Conservation (phyloP, 2,329 filamentous ascomycete genomes). For the Nothophoma quercina region DNA sequence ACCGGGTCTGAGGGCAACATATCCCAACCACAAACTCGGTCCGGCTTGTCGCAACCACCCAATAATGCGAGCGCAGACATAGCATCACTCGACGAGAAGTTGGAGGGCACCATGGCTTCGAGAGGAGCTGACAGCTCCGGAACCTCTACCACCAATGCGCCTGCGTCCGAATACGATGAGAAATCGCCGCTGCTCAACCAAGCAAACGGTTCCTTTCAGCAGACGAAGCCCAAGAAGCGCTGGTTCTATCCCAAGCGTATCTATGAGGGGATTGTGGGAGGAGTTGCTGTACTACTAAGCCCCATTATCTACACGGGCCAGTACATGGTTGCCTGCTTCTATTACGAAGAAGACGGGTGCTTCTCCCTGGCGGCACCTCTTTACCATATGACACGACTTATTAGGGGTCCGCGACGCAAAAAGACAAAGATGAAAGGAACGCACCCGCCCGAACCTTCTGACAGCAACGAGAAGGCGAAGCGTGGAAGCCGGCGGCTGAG, state of each 20-base stretch:
- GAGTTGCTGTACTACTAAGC: conserved; percentile 79
- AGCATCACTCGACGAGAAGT: conserved; percentile 32
- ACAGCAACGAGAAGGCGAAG: conserved; percentile 40
- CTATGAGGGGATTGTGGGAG: conserved; percentile 74
- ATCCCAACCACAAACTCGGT: conserved; percentile 36
- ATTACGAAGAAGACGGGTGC: conserved; percentile 78
- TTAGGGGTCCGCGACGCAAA: conserved; percentile 48
- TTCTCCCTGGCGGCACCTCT: conserved; percentile 82
- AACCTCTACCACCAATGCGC: conserved; percentile 37
- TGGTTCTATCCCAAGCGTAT: conserved; percentile 72
- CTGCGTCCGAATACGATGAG: conserved; percentile 62
- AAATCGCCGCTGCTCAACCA: conserved; percentile 70
- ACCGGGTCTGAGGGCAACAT: conserved; percentile 62
- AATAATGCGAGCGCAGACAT: conserved; percentile 47
- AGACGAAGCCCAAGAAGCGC: conserved; percentile 47
- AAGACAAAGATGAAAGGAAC: conserved; percentile 40
- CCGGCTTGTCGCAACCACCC: conserved; percentile 28
- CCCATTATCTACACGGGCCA: conserved; percentile 81
- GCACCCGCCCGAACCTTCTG: conserved; percentile 32
- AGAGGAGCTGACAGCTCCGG: conserved; percentile 21
- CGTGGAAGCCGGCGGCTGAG: conserved; percentile 40
- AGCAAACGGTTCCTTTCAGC: conserved; percentile 38
- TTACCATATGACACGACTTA: conserved; percentile 66
- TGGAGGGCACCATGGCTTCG: conserved; percentile 43
- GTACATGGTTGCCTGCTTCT: conserved; percentile 84